Evolutionary conservation across 805 yeast genomes (phyloP), one percentile per base, ranked within the genome.

Genomic region (Lachancea thermotolerans): DNA sequence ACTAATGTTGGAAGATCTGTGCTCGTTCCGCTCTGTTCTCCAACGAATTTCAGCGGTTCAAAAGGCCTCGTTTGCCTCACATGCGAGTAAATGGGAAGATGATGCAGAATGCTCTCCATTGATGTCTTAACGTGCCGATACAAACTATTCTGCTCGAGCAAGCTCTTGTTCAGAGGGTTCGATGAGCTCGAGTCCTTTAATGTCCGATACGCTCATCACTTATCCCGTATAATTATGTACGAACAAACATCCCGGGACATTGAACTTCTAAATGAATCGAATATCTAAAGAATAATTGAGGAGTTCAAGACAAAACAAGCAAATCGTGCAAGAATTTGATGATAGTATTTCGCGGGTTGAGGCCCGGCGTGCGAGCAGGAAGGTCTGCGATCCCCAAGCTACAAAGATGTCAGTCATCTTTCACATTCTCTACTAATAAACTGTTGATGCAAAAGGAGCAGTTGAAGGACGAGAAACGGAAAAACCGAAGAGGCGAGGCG

Each of bases 1-100:
- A 74, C 60, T 15, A 74, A 54, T 17, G 62, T 45, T 16, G 49
- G 45, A 28, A 67, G 12, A 27, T 48, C 44, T 4, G 29, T 10
- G 5, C 17, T 7, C 11, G 35, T 9, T 10, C 11, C 11, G 25
- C 18, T 21, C 25, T 36, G 17, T 14, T 35, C 12, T n/a, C 28
- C 35, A 10, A 32, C 40, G 29, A 44, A 48, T 33, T 41, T 38
- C 33, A 48, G 32, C 4, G 44, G 43, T 25, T 48, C 46, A 21
- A 43, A 27, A 12, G 50, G 48, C 33, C 38, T 17, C 10, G 36
- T 41, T 32, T 48, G 50, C 31, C 35, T 37, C 2, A 48, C 50
- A 18, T 44, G 43, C 25, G 47, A 44, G 28, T 39, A 38, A 18
- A 44, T 14, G 7, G 47, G 47, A 3, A 44, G n/a, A 15, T 44